phyloP scores from a whole-genome alignment of 2,329 filamentous ascomycete genomes.

The Alternaria arborescens region DNA sequence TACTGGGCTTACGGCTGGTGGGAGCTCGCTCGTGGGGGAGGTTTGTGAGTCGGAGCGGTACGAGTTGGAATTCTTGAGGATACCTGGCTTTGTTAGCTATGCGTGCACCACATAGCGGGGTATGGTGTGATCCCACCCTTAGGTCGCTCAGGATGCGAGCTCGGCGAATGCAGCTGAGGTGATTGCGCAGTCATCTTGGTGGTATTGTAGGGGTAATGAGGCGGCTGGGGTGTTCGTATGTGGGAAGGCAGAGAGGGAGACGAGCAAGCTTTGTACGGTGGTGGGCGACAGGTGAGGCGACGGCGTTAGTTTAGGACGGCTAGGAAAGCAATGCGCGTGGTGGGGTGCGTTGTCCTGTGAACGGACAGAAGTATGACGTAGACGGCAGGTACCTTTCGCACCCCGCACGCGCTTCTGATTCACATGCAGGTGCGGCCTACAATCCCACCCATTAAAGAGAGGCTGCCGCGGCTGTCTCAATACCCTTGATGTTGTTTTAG shows the following conservation, averaged over 20 bases:
- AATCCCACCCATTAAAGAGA: neutral
- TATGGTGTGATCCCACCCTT: conserved; percentile 46
- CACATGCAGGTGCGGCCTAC: conserved; percentile 11
- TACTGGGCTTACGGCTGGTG: conserved; percentile 45
- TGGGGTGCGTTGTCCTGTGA: conserved; percentile 18
- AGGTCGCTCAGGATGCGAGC: conserved; percentile 54
- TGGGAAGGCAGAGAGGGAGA: conserved; percentile 2
- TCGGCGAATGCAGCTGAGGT: conserved; percentile 46
- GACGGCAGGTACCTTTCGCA: conserved; percentile 11
- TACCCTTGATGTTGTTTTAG: neutral
- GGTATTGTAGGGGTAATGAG: conserved; percentile 17
- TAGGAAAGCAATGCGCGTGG: conserved; percentile 13
- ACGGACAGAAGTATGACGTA: conserved; percentile 14
- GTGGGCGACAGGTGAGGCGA: conserved; percentile 7
- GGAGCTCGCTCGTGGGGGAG: conserved; percentile 56
- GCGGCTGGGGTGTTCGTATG: conserved; percentile 12
- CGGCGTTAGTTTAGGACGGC: conserved; percentile 11
- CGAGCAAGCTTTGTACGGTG: conserved; percentile 1
- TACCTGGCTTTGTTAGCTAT: conserved; percentile 67
- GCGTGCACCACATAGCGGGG: conserved; percentile 8
- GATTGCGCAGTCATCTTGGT: conserved; percentile 44
- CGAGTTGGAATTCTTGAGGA: conserved; percentile 85
- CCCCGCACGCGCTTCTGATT: conserved; percentile 12
- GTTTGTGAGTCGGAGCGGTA: conserved; percentile 63
- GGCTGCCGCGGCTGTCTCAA: conserved; percentile 11